Base-by-base conservation (phyloP, 208 protist genomes). In the Trypanosomatidae sp. region DNA sequence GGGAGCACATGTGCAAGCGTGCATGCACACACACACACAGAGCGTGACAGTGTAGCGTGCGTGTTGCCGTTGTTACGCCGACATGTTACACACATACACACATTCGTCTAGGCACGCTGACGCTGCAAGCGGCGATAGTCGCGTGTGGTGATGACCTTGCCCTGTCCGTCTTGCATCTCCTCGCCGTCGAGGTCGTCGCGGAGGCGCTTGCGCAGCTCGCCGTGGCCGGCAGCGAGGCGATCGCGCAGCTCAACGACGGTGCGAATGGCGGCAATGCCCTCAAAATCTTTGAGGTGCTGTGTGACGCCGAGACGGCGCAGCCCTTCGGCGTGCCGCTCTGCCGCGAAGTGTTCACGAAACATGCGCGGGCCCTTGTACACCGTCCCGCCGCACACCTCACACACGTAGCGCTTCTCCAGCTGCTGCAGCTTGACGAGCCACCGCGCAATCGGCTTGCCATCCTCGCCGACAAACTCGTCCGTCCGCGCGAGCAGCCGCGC, bases 301-400 rank as follows among this genome's bases (percentile, higher is more conserved):
- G 64, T 81, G 3, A 92, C 71, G 21, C 80, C 76, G 11, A 92
- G 51, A 1, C 71, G 66, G 13, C 79, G 75, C 24, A 92, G 67
- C 22, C 84, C 84, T 44, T 87, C 76, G 10, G 75, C 62, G 51
- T 92, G 84, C 0, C 79, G 71, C 44, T 92, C 78, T 5, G 62
- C 65, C 0, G 71, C 78, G 54, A 92, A 92, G 61, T 92, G 84
- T 45, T 88, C 76, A 33, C 67, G 71, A 33, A 88, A 92, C n/a
- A 72, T 56, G 45, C 88, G 86, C 16, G 79, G 84, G 0, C 84
- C 84, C 16, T 81, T 61, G 60, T 88, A 92, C 3, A 92, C 62
- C 6, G 74, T 83, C n/a, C 79, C 79, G 37, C 84, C 84, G 52
- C 84, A 92, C 4, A 92, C 74, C 26, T 89, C 84, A 30, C 84